Evolutionary conservation across 2,329 filamentous ascomycete species (phyloP).

Genomic region (Penicillium sp.): DNA sequence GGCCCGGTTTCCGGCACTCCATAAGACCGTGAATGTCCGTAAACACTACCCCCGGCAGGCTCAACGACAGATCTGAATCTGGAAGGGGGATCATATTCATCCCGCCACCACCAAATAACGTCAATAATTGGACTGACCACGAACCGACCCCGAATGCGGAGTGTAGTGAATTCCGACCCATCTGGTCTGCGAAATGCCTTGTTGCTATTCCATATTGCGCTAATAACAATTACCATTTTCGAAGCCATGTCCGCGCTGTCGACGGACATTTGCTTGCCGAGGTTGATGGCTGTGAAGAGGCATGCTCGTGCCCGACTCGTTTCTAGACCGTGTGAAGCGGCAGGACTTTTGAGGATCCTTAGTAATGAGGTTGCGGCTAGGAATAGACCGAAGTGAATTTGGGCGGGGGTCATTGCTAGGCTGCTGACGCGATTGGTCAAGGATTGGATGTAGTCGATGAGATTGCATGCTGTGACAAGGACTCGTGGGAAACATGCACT

Average conservation of each 20-base stretch:
- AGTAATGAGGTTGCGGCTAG: conserved; percentile 34
- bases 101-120: conserved; percentile 45
- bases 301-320: conserved; percentile 32
- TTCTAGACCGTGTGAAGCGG: conserved; percentile 31
- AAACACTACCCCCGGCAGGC: conserved; percentile 16
- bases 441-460: conserved; percentile 31
- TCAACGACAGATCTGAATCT: conserved; percentile 15
- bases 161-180: conserved; percentile 32
- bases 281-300: conserved; percentile 39
- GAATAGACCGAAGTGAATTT: conserved; percentile 31
- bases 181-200: conserved; percentile 42
- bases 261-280: conserved; percentile 39
- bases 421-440: conserved; percentile 20
- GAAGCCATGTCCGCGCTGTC: conserved; percentile 37
- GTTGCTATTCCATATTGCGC: conserved; percentile 42
- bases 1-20: conserved; percentile 7
- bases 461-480: conserved; percentile 28
- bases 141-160: conserved; percentile 43
- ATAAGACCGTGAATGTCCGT: conserved; percentile 2
- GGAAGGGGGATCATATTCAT: conserved; percentile 38
- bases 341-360: conserved; percentile 39
- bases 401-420: conserved; percentile 27
- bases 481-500: conserved; percentile 29
- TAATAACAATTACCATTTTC: conserved; percentile 35
- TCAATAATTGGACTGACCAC: conserved; percentile 40